Evolutionary conservation across 2,329 filamentous ascomycete species (phyloP).

Genomic region (Xylaria sp.): DNA sequence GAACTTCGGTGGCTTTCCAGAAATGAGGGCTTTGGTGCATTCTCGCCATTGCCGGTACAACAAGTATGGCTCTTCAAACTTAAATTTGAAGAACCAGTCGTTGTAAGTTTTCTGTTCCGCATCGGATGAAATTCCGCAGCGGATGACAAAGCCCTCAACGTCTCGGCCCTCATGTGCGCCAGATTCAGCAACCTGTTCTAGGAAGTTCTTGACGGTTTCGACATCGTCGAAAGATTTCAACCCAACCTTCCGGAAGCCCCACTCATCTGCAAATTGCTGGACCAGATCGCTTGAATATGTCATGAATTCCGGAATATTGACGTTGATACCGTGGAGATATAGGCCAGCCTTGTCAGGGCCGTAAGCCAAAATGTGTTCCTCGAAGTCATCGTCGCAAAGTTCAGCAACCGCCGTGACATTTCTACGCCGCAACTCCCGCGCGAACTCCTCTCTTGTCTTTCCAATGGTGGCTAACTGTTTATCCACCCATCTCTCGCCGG

Average conservation of each 20-base stretch:
- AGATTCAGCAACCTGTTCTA: slow-evolving; percentile 86
- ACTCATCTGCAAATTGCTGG: slow-evolving; percentile 86
- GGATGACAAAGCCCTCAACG: slow-evolving; percentile 95
- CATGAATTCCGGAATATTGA: slow-evolving; percentile 90
- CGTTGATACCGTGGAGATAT: slow-evolving; percentile 95
- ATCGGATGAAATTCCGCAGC: slow-evolving; percentile 76
- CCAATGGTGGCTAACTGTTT: slow-evolving; percentile 80
- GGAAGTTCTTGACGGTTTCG: slow-evolving; percentile 77
- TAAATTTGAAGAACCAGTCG: slow-evolving; percentile 99
- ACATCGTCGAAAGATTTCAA: slow-evolving; percentile 82
- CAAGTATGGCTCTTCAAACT: slow-evolving; percentile 97
- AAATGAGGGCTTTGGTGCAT: slow-evolving; percentile 89
- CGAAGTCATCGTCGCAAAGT: slow-evolving; percentile 94
- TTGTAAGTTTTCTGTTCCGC: slow-evolving; percentile 65
- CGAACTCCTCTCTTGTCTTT: slow-evolving; percentile 81
- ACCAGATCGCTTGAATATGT: slow-evolving; percentile 87
- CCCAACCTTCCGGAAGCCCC: slow-evolving; percentile 93
- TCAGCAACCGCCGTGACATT: slow-evolving; percentile 97
- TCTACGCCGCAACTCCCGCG: slow-evolving; percentile 76
- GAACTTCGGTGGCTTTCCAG: slow-evolving; percentile 76
- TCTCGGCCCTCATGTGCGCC: slow-evolving; percentile 91
- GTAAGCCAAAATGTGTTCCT: slow-evolving; percentile 96
- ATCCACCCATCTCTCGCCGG: slow-evolving; percentile 84
- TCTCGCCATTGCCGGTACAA: slow-evolving; percentile 99
- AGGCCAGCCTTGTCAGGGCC: slow-evolving; percentile 83